Evolutionary conservation across 345 rosid species (phyloP), one percentile per base, ranked within the genome.

Genomic region (Brassica juncea): DNA sequence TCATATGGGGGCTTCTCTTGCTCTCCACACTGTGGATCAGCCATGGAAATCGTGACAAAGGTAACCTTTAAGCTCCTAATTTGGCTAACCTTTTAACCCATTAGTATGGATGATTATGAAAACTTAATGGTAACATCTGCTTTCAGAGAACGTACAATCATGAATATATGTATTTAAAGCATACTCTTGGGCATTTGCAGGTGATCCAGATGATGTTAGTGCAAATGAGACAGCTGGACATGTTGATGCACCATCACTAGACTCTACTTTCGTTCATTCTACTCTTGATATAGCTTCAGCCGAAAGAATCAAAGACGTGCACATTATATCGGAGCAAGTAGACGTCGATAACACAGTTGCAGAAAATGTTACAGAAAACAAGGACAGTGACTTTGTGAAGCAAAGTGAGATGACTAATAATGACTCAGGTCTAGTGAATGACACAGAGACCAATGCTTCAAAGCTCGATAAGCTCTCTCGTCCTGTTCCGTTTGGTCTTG

Each of bases 1-100:
- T 85, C 79, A 82, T 85, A 14, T 95, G 99, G 99, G 97, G 93
- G 3, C 77, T 90, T 73, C 59, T 89, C 78, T 87, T 91, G 67
- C 88, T 93, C 15, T 81, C 89, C 59, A 88, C 89, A 66, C 70
- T 87, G 66, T 85, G 93, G 97, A 85, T 93, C 76, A 86, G 91
- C 74, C 84, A 58, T 16, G 88, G 91, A 34, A 86, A 88, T 81
- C 86, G 94, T 14, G 83, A 85, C 61, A 80, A 76, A 83, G 94
- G 99, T 92, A 81, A 75, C 44, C 12, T 9, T 34, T 2, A 0
- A 59, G 15, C 39, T 39, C 65, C 42, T 34, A 1, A 9, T 44
- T 44, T 61, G 12, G 58, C 62, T 64, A 4, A 12, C 0, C 32
- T 59, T 39, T 37, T 35, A 10, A 10, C 19, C 10, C 8, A 21